Percentiles rank a stretch among this genome's conserved stretches.
Evolutionary conservation across 257 asterid species (phyloP).

Genomic region (Cynanchum wilfordii): DNA sequence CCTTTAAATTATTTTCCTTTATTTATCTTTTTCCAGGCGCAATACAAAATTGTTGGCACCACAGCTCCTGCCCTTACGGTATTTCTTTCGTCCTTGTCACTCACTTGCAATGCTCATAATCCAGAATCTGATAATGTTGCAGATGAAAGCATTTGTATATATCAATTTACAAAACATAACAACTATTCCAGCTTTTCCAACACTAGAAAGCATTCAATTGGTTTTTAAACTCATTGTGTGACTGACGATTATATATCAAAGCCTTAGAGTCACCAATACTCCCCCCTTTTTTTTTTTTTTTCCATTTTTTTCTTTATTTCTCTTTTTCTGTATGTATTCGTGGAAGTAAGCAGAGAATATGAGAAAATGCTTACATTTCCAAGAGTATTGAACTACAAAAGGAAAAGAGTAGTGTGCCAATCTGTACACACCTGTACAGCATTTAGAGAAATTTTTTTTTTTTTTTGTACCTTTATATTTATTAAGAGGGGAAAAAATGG

Average conservation of each 20-base stretch:
- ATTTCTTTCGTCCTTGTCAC: conserved; percentile 11
- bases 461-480: background rate
- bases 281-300: too few species aligned
- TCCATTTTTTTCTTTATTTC: too few species aligned
- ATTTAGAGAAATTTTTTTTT: background rate
- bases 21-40: conserved; percentile 34
- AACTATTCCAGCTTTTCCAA: background rate
- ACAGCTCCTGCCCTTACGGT: conserved; percentile 41
- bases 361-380: background rate
- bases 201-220: background rate
- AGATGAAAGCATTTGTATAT: background rate
- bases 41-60: conserved; percentile 36
- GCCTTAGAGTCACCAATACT: background rate
- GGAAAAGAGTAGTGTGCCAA: background rate
- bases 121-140: background rate
- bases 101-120: background rate
- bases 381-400: background rate
- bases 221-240: background rate
- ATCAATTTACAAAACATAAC: background rate
- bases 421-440: background rate
- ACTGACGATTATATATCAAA: background rate
- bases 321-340: background rate
- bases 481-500: background rate
- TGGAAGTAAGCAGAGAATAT: background rate
- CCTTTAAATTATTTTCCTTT: background rate